Evolutionary conservation across 2,329 filamentous ascomycete genomes (phyloP).

Genomic region (Sclerotinia spermophila): DNA sequence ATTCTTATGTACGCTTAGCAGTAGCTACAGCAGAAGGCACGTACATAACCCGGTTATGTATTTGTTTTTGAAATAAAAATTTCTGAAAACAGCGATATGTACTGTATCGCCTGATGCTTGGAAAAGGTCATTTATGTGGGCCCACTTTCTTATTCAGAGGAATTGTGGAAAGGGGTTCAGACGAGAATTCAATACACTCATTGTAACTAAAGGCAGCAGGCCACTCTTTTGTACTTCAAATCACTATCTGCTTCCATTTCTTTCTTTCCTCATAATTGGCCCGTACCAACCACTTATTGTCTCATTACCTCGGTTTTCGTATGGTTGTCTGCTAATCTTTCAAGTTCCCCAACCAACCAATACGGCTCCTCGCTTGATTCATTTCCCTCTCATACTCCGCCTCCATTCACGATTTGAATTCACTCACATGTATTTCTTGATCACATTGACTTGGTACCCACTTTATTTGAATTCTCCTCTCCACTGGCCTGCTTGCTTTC

Average conservation of each 20-base stretch:
- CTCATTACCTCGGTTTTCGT: not conserved
- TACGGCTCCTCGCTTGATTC: not conserved
- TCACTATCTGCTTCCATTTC: not conserved
- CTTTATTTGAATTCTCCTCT: not conserved
- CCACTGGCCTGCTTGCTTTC: not conserved
- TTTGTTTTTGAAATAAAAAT: not conserved
- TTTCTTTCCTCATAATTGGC: not conserved
- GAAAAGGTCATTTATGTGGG: not conserved
- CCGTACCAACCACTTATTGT: not conserved
- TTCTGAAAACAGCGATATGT: not conserved
- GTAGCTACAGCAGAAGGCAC: not conserved
- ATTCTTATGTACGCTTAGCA: not conserved
- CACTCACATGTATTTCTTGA: not conserved
- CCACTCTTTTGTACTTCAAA: not conserved
- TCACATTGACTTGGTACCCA: slow-evolving; percentile 8
- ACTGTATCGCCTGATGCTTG: not conserved
- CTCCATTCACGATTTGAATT: slow-evolving; percentile 5
- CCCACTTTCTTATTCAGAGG: not conserved
- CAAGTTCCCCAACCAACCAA: not conserved
- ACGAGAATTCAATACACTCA: not conserved
- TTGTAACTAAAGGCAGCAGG: not conserved
- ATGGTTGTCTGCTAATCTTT: not conserved
- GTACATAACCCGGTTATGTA: too few relatives aligned
- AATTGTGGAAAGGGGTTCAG: slow-evolving; percentile 8
- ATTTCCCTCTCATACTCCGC: not conserved